These are phyloP conservation scores for Chaetomiaceae sp. DNA, from an alignment of 2,329 filamentous ascomycete species.

Conservation along the genomic window DNA sequence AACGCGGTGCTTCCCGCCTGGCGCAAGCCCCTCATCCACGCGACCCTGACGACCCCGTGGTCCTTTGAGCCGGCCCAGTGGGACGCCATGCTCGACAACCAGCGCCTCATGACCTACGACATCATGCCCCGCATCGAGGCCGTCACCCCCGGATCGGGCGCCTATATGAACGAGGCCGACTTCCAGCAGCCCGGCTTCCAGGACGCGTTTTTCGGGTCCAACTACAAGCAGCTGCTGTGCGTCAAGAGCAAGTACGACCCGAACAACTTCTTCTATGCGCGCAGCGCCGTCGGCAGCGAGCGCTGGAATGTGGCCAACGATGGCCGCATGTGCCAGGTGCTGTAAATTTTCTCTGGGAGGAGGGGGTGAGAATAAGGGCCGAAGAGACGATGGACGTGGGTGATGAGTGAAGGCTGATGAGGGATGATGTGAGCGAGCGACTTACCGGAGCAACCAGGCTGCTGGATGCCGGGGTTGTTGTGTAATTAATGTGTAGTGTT, in stretches of 20 bases:
- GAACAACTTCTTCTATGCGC: conserved; percentile 41
- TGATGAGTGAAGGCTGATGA: too few species aligned
- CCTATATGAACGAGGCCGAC: conserved; percentile 50
- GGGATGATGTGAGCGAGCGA: too few species aligned
- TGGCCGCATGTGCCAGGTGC: conserved; percentile 20
- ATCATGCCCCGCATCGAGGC: conserved; percentile 32
- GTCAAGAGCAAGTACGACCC: conserved; percentile 51
- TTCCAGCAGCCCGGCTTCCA: conserved; percentile 41
- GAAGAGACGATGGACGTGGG: too few species aligned
- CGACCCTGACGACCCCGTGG: conserved; percentile 31
- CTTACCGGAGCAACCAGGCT: too few species aligned
- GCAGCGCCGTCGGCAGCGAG: conserved; percentile 48
- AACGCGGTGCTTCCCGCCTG: conserved; percentile 38
- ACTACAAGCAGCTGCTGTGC: conserved; percentile 37
- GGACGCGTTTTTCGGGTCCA: conserved; percentile 41
- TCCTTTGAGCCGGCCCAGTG: conserved; percentile 31
- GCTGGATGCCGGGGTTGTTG: too few species aligned
- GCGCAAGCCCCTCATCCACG: conserved; percentile 33
- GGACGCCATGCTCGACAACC: conserved; percentile 28
- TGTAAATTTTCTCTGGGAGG: too few species aligned
- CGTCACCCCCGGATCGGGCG: conserved; percentile 38
- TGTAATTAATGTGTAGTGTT: too few species aligned
- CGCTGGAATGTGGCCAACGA: conserved; percentile 33
- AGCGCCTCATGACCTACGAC: conserved; percentile 30
- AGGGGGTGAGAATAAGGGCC: too few species aligned